phyloP scores from a whole-genome alignment of 78 protist species.

The Abeoforma whisleri region DNA sequence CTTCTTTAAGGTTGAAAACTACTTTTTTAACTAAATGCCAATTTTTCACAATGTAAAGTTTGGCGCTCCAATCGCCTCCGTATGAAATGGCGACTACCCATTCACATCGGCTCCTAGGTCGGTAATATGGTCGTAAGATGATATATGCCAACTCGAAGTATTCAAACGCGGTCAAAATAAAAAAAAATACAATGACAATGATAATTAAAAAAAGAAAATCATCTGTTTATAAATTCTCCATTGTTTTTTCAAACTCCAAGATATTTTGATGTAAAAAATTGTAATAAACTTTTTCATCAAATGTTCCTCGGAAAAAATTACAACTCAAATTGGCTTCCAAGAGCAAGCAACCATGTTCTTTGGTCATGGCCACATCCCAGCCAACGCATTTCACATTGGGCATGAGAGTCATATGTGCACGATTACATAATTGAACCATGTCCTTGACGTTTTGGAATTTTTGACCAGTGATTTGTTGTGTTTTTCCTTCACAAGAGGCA shows the following conservation, averaged over 20 bases:
- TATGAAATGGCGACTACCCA: too few relatives aligned
- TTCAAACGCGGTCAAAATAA: too few relatives aligned
- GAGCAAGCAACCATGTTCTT: not conserved
- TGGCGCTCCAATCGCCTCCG: too few relatives aligned
- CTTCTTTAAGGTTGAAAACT: too few relatives aligned
- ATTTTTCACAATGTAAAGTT: too few relatives aligned
- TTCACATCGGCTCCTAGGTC: too few relatives aligned
- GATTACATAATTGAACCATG: not conserved
- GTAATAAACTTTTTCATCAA: not conserved
- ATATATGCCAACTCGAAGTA: too few relatives aligned
- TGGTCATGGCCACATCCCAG: not conserved
- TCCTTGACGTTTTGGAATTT: not conserved
- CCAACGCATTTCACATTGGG: not conserved
- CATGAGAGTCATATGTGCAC: not conserved
- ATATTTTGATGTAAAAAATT: not conserved
- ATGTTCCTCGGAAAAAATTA: not conserved
- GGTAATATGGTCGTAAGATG: too few relatives aligned
- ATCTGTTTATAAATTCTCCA: not conserved
- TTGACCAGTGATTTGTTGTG: not conserved
- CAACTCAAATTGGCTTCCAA: not conserved
- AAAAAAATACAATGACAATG: too few relatives aligned
- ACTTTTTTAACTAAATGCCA: too few relatives aligned
- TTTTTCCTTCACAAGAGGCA: too few relatives aligned
- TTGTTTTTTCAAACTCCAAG: not conserved
- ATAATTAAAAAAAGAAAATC: too few relatives aligned